Conservation (phyloP, 768 basidiomycete genomes). For the Lactifluus subvellereus region DNA sequence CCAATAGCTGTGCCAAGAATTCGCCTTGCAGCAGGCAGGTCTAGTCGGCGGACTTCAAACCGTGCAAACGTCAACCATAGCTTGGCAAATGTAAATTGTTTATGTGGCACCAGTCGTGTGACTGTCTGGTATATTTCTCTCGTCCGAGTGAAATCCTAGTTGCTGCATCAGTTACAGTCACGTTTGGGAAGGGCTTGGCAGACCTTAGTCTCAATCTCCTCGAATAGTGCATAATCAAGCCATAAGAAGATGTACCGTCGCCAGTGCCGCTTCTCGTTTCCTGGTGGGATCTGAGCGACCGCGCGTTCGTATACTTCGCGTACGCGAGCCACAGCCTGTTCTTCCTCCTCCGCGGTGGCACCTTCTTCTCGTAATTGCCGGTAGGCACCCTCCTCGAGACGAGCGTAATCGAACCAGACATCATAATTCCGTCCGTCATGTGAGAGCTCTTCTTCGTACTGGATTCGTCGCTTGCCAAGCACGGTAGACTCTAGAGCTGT, state of each 20-base stretch:
- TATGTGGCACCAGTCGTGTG: slow-evolving; percentile 85
- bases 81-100: slow-evolving; percentile 96
- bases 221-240: slow-evolving; percentile 94
- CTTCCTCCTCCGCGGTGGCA: slow-evolving; percentile 61
- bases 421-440: slow-evolving; percentile 95
- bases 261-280: slow-evolving; percentile 89
- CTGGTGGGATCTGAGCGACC: slow-evolving; percentile 92
- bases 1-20: slow-evolving; percentile 87
- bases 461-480: slow-evolving; percentile 94
- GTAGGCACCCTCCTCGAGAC: slow-evolving; percentile 86
- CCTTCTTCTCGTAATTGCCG: slow-evolving; percentile 72
- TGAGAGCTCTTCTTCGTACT: slow-evolving; percentile 93
- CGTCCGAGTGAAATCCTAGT: slow-evolving; percentile 75
- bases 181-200: slow-evolving; percentile 18
- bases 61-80: slow-evolving; percentile 90
- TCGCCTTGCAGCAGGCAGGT: slow-evolving; percentile 80
- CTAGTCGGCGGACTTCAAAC: slow-evolving; percentile 83
- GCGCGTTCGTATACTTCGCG: slow-evolving; percentile 95
- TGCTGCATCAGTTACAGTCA: background rate
- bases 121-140: slow-evolving; percentile 92
- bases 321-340: slow-evolving; percentile 57
- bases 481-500: slow-evolving; percentile 89
- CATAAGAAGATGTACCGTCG: slow-evolving; percentile 86
- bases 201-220: slow-evolving; percentile 93
- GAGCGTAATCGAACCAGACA: slow-evolving; percentile 95